A percentile compares a stretch with the other conserved stretches of the same genome.
These are phyloP conservation scores for Acidiella bohemica DNA, from an alignment of 495 filamentous ascomycete genomes.

Conservation along the genomic window DNA sequence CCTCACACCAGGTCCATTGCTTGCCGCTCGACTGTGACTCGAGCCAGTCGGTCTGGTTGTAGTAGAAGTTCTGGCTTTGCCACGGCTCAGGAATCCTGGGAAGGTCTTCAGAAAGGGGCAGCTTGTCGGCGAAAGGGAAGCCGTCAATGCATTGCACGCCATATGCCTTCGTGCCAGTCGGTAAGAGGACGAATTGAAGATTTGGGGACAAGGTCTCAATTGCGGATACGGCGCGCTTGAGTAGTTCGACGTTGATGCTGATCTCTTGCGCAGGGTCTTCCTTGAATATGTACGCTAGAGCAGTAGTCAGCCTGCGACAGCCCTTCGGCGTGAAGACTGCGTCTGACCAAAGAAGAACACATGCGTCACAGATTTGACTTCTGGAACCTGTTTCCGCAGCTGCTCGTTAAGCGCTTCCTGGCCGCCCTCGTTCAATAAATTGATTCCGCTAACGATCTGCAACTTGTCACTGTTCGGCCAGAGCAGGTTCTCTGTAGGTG, in stretches of 20 bases:
- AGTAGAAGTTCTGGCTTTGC: slow-evolving; percentile 30
- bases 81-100: slow-evolving; percentile 28
- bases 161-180: slow-evolving; percentile 24
- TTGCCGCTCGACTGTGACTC: slow-evolving; percentile 22
- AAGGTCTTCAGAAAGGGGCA: slow-evolving; percentile 26
- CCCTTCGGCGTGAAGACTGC: neutral
- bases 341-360: slow-evolving; percentile 30
- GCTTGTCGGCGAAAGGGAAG: slow-evolving; percentile 27
- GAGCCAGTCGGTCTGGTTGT: slow-evolving; percentile 27
- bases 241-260: slow-evolving; percentile 27
- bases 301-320: neutral
- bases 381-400: slow-evolving; percentile 29
- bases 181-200: slow-evolving; percentile 29
- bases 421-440: slow-evolving; percentile 28
- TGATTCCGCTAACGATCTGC: slow-evolving; percentile 32
- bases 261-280: slow-evolving; percentile 22
- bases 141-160: slow-evolving; percentile 26
- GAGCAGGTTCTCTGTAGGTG: slow-evolving; percentile 29
- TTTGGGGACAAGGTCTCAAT: slow-evolving; percentile 30
- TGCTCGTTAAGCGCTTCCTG: slow-evolving; percentile 28
- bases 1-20: slow-evolving; percentile 25
- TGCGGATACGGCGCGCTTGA: slow-evolving; percentile 33
- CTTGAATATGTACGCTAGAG: slow-evolving; percentile 24
- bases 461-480: slow-evolving; percentile 34
- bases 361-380: slow-evolving; percentile 32